These are phyloP conservation scores for Globisporangium megalacanthum DNA, from an alignment of 352 stramenopile genomes.

Conservation along the genomic window DNA sequence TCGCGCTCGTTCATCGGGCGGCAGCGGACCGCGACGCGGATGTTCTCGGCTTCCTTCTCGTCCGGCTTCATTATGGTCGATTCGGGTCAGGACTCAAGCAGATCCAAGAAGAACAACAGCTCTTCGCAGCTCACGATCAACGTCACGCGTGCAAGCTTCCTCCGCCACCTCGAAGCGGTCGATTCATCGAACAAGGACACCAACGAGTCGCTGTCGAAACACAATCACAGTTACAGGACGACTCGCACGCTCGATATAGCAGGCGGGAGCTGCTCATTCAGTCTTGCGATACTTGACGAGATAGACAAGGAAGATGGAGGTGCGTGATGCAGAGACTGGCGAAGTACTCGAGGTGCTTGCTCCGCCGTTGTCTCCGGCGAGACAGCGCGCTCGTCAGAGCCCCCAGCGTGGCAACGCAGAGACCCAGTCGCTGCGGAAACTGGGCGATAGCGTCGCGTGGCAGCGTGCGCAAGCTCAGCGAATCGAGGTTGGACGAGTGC, in stretches of 20 bases:
- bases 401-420: conserved; percentile 25
- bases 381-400: background rate
- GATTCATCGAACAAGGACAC: too few relatives aligned
- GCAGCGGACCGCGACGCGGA: conserved; percentile 89
- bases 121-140: too few relatives aligned
- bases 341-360: conserved; percentile 35
- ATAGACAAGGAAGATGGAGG: conserved; percentile 18
- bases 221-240: too few relatives aligned
- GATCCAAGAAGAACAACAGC: too few relatives aligned
- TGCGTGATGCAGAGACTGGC: conserved; percentile 59
- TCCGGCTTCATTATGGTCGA: conserved; percentile 52
- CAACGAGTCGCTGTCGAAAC: too few relatives aligned
- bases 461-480: conserved; percentile 32
- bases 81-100: too few relatives aligned
- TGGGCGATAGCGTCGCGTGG: conserved; percentile 53
- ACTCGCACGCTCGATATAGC: too few relatives aligned
- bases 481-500: conserved; percentile 30
- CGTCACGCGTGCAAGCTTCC: too few relatives aligned
- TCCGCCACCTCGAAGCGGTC: too few relatives aligned
- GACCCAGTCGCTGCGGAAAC: conserved; percentile 46
- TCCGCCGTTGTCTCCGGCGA: background rate
- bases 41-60: conserved; percentile 85
- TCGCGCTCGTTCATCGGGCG: conserved; percentile 90
- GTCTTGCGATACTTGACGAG: background rate
- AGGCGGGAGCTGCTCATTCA: background rate